Base-by-base conservation (phyloP, 108 stramenopile species). In the Pseudonitzschia multistriata region DNA sequence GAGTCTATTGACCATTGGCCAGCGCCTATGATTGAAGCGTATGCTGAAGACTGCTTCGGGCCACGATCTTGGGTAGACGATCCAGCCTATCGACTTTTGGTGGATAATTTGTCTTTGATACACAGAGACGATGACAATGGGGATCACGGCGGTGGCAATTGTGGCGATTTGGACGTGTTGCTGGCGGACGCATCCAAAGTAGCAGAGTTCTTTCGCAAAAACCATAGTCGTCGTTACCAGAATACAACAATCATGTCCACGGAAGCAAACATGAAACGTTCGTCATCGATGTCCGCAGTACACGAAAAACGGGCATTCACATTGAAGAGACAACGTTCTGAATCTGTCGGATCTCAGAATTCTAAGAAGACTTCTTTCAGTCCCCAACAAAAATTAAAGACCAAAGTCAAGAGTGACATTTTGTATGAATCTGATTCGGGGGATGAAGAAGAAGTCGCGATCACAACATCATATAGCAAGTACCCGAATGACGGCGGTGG, bases 1-100 rank as follows among this genome's bases (percentile, higher is more conserved):
- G 77, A 77, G 40, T 79, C 86, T 49, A 35, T 88, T 8, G 84
- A 88, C 70, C 86, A 91, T 53, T 91, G 90, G 90, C 90, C 90
- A 45, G 76, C 75, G 13, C 67, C 78, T 24, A 30, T 91, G 17
- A 65, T 91, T 19, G 73, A 74, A 68, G 87, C 79, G 11, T 91
- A 84, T 55, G 85, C 82, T 1, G 87, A 84, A 45, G 90, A 91
- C 72, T 81, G 82, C 34, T 91, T 88, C 66, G 90, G 87, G n/a
- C 72, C 82, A 28, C 50, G 90, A 42, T 59, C 66, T 37, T 91
- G 90, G 90, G 87, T 91, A 29, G 90, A 88, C 48, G 66, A 86
- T 35, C 75, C 82, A 24, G 29, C 64, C 11, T 87, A 84, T 37
- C 63, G 64, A 3, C 61, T 77, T 2, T 67, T 91, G n/a, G 90